Conservation (phyloP, 306 rosid species). For the Trifolium pratense region DNA sequence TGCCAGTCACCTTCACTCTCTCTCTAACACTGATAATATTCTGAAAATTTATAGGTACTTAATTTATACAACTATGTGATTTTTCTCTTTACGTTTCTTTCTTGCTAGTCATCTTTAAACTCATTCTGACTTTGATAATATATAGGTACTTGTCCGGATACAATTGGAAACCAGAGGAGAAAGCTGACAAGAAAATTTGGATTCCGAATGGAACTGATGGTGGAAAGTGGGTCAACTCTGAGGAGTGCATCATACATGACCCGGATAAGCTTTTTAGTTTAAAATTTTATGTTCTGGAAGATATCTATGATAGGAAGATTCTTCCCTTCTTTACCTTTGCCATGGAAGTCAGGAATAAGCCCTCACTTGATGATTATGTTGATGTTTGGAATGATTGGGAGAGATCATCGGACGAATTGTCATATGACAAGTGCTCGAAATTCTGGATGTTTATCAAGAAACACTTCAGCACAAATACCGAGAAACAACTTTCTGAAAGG, state of each 20-base stretch:
- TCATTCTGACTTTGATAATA: neutral
- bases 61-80: neutral
- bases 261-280: neutral
- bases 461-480: neutral
- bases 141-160: slow-evolving; percentile 49
- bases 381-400: neutral
- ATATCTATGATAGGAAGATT: neutral
- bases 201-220: neutral
- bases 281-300: neutral
- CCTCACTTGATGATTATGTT: neutral
- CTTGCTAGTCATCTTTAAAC: neutral
- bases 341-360: neutral
- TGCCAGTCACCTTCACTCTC: neutral
- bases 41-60: neutral
- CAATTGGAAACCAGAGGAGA: neutral
- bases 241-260: neutral
- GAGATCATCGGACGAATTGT: neutral
- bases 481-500: neutral
- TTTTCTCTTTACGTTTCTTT: neutral
- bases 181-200: neutral
- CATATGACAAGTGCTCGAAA: neutral
- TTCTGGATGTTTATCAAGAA: neutral
- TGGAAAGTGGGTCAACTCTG: neutral
- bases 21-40: neutral
- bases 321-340: neutral